Evolutionary conservation across 2,329 filamentous ascomycete genomes (phyloP).

Genomic region (Aspergillus fumigatus): DNA sequence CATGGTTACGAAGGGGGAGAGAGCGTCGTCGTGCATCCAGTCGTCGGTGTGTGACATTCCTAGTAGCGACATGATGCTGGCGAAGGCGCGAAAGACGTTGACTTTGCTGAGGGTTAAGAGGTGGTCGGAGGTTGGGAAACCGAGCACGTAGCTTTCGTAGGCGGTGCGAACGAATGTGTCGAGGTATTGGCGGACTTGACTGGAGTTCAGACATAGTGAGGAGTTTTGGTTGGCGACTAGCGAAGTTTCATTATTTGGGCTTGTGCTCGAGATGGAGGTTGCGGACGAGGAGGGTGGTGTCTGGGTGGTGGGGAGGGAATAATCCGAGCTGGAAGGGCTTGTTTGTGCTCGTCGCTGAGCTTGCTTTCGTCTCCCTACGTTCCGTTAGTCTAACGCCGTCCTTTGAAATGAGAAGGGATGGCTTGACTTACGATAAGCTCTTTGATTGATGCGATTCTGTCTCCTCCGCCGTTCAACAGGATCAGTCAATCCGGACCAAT

Average conservation of each 20-base stretch:
- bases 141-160: constrained; percentile 21
- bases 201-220: constrained; percentile 1
- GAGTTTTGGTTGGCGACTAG: neutral
- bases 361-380: constrained; percentile 20
- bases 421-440: constrained; percentile 23
- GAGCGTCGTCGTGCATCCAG: constrained; percentile 24
- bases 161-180: constrained; percentile 18
- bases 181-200: constrained; percentile 4
- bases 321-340: neutral
- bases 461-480: constrained; percentile 23
- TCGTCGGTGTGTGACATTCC: constrained; percentile 15
- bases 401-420: neutral
- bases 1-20: constrained; percentile 22
- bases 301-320: neutral
- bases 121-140: constrained; percentile 27
- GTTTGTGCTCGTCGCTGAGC: neutral
- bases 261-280: neutral
- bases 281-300: neutral
- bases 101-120: constrained; percentile 30
- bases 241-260: constrained; percentile 1
- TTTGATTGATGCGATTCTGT: constrained; percentile 30
- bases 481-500: constrained; percentile 25
- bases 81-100: constrained; percentile 34
- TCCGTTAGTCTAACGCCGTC: neutral
- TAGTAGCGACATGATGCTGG: constrained; percentile 24